Base-by-base conservation (phyloP, 495 filamentous ascomycete species). In the Penicillium coprophilum region DNA sequence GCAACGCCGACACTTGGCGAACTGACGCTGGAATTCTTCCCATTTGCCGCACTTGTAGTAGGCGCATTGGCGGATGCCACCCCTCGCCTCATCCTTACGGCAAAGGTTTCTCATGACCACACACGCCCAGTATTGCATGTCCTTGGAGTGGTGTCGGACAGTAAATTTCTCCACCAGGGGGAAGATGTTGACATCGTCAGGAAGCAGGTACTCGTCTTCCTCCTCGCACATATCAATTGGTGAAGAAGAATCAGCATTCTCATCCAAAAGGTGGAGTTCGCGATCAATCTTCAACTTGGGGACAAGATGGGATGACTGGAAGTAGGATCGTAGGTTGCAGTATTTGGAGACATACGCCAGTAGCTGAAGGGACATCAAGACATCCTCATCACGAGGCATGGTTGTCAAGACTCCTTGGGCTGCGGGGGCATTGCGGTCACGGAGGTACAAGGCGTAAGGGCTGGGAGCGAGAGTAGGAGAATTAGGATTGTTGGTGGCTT, bases 71-170 rank as follows among this genome's bases (percentile, higher is more conserved):
- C 94, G 83, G 62, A 97, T 97, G 53, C 93, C 94, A 23, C 94
- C 94, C 48, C 88, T 81, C 7, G 86, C 88, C 64, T 98, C 94
- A 69, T 98, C 94, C 75, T 98, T 98, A 55, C 94, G 88, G 79
- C 94, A 98, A 34, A 98, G 85, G 68, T 98, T 98, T 52, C 94
- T 81, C 94, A 98, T 97, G 52, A 98, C 94, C 20, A 98, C 93
- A 50, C 92, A 93, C 9, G 94, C 94, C 94, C 94, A 98, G 76
- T 97, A 97, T 68, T 96, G 92, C 94, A 98, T 97, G 69, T 97
- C 93, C 50, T 87, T 87, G 47, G 88, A 90, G 70, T 96, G 91
- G 66, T 96, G 90, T 53, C 93, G 84, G 39, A 96, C 91, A 12
- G 94, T 98, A 71, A 96, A 97, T 71, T 96, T 96, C 74, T 98